Evolutionary conservation across 352 stramenopile genomes (phyloP), one percentile per base, ranked within the genome.

Genomic region (Phytophthora ramorum): DNA sequence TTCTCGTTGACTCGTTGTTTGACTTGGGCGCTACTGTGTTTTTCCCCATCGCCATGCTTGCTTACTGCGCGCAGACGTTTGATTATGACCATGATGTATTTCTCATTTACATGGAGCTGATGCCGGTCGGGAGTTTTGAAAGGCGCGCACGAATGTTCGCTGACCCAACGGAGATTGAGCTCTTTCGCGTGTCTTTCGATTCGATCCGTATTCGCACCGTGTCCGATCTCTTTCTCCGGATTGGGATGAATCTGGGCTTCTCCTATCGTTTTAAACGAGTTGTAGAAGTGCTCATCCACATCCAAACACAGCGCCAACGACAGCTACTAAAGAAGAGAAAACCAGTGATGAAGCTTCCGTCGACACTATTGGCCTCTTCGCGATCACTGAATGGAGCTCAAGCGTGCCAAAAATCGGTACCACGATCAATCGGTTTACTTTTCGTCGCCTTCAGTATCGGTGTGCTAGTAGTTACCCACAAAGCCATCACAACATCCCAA

Each of bases 181-280:
- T 71, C 10, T 70, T 87, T 10, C 66, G 65, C 0, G 48, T 63
- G 3, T 66, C 46, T 2, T 78, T 81, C 32, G 66, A 83, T 32
- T 74, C 71, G 14, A 62, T 86, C 7, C 72, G 72, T 16, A 74
- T 85, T 37, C 51, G 47, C 16, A 60, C 54, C 0, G 19, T 68
- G 1, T 14, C 58, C 0, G 59, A 78, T 13, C 61, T 78, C 45
- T 59, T 83, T 47, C 58, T 81, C 5, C 72, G 70, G 0, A 68
- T 83, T 19, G 69, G 69, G 28, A 73, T 76, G 58, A 82, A 76
- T 53, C 2, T 76, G 7, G 62, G 60, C 2, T 81, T 86, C 32
- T 71, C 65, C 3, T 70, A 79, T 35, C 75, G 75, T 16, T 77
- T 83, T 38, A 79, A 79, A 24, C 68, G 66, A 0, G 60, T 83